Evolutionary conservation across 2,329 filamentous ascomycete genomes (phyloP).

Genomic region (Alternaria sp.): DNA sequence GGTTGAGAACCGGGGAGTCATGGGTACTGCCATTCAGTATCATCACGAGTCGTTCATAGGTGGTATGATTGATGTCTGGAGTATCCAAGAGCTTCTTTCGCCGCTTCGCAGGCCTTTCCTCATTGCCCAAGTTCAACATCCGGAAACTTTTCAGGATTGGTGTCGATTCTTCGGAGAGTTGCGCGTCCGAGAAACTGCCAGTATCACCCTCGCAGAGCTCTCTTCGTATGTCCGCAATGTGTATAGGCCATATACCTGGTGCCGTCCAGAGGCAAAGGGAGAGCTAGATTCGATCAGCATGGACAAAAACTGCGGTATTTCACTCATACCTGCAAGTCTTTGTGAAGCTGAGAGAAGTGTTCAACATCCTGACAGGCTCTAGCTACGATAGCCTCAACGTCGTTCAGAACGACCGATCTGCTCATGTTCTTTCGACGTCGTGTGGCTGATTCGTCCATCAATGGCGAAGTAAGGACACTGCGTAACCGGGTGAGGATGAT

Average conservation of each 20-base stretch:
- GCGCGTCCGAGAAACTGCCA: constrained; percentile 27
- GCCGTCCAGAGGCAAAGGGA: constrained; percentile 44
- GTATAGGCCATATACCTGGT: constrained; percentile 32
- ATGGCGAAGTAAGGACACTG: constrained; percentile 2
- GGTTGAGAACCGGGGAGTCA: constrained; percentile 25
- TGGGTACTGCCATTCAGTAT: constrained; percentile 32
- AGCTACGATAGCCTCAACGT: constrained; percentile 23
- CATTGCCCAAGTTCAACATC: constrained; percentile 19
- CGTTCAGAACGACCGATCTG: constrained; percentile 14
- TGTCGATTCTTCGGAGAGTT: constrained; percentile 29
- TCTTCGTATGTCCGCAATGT: constrained; percentile 28
- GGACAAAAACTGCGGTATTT: background rate
- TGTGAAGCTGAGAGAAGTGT: constrained; percentile 25
- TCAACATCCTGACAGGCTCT: constrained; percentile 27
- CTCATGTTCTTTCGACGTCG: constrained; percentile 4
- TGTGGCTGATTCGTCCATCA: background rate
- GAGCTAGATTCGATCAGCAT: constrained; percentile 29
- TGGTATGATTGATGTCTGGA: constrained; percentile 12
- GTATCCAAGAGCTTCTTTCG: constrained; percentile 26
- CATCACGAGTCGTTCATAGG: constrained; percentile 30
- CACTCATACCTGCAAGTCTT: constrained; percentile 42
- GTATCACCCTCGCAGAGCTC: constrained; percentile 27
- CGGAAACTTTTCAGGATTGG: constrained; percentile 24
- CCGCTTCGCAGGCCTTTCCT: constrained; percentile 39
- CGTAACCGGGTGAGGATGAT: constrained; percentile 28